A percentile compares a stretch with the other conserved stretches of the same genome.
Evolutionary conservation across 1,284 basidiomycete species (phyloP).

Genomic region (Melampsora americana): DNA sequence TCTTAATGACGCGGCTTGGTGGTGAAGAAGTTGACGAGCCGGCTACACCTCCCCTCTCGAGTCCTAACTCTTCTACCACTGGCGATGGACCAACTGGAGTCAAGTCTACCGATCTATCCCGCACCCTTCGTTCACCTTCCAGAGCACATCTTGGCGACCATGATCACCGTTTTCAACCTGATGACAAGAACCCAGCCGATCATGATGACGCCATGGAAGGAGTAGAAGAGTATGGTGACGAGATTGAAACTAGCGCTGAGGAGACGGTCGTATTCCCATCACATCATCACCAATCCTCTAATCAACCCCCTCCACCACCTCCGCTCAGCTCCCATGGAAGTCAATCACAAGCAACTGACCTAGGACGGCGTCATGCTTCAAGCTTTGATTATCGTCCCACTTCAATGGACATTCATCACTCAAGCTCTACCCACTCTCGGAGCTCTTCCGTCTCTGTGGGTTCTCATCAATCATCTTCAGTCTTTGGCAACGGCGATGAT

Average conservation of each 20-base stretch:
- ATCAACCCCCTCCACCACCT: not conserved
- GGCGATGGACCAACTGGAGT: conserved; percentile 24
- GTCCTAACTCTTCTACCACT: conserved; percentile 28
- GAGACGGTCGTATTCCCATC: not conserved
- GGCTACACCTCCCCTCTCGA: conserved; percentile 30
- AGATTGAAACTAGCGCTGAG: not conserved
- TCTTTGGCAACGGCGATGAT: conserved; percentile 26
- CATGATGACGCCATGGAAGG: not conserved
- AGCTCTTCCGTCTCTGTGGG: conserved; percentile 26
- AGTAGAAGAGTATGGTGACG: conserved; percentile 1
- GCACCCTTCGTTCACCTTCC: conserved; percentile 25
- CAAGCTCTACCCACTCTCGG: conserved; percentile 36
- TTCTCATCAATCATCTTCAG: conserved; percentile 34
- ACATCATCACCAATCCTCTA: not conserved
- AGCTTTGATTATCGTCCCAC: not conserved
- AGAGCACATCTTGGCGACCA: conserved; percentile 4
- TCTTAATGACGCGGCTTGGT: not conserved
- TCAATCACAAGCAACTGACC: too few species aligned
- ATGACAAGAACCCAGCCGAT: conserved; percentile 6
- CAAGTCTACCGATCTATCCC: conserved; percentile 21
- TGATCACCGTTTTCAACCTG: conserved; percentile 3
- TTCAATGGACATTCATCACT: conserved; percentile 1
- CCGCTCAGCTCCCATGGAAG: not conserved
- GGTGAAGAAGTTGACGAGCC: not conserved
- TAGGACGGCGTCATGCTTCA: too few species aligned